Evolutionary conservation across 2,329 filamentous ascomycete species (phyloP), one percentile per base, ranked within the genome.

Genomic region (Pestalotiopsis sp.): DNA sequence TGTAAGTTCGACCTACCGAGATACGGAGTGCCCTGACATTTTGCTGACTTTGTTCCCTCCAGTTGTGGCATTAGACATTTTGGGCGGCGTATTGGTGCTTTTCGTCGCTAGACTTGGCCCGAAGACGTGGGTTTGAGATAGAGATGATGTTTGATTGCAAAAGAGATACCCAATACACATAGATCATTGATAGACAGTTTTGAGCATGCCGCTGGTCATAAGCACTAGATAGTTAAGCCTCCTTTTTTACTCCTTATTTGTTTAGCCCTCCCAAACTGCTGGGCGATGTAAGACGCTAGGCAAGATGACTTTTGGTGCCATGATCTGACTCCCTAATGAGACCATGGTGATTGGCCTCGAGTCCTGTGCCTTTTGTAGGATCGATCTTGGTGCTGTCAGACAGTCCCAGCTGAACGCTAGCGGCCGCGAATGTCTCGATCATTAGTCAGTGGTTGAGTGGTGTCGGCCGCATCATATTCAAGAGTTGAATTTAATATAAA

Each of bases 61-160:
- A 64, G 61, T 64, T n/a, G 61, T 64, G 45, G 61, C 61, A 49
- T 31, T 64, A 31, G 61, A 64, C 17, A 64, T 64, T 17, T 23
- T 64, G 2, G 61, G 61, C n/a, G 61, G 61, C 41, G 38, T 64
- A 52, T 12, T 64, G 38, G 61, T 64, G 41, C 38, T 64, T 11
- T 64, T 49, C 17, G 41, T 64, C 17, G 61, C 61, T 14, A 45
- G 61, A 20, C 41, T 64, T 45, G 41, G 61, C 11, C 41, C 61
- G 7, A 64, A 52, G 20, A 49, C 61, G 6, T 64, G 61, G 61
- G 61, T 52, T 27, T 64, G 27, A 39, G 31, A 11, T 20, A 25
- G 20, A 58, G 25, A 59, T 27, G 23, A 1, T n/a, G 57, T 17
- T 27, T 59, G 9, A 59, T 27, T 27, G 23, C 57, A 27, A 59